Evolutionary conservation across 2,329 filamentous ascomycete genomes (phyloP).

Genomic region (Davidsoniella virescens): DNA sequence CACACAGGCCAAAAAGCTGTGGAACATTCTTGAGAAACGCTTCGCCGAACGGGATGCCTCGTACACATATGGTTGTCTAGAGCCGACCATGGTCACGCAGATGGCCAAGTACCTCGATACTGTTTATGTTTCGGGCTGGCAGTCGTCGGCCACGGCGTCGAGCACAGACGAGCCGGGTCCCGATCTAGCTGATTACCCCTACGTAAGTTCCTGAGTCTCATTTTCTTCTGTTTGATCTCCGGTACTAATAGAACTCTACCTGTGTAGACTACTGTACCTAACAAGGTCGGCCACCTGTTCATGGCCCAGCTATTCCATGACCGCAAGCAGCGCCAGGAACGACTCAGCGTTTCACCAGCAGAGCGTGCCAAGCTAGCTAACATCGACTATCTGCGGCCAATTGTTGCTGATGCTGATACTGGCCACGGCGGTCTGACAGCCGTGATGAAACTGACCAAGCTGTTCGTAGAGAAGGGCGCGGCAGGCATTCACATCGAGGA

Average conservation of each 20-base stretch:
- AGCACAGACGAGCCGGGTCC: conserved; percentile 90
- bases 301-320: conserved; percentile 99
- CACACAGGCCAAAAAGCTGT: conserved; percentile 80
- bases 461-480: conserved; percentile 91
- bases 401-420: conserved; percentile 93
- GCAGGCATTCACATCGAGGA: conserved; percentile 98
- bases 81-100: conserved; percentile 96
- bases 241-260: not conserved
- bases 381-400: conserved; percentile 85
- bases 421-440: conserved; percentile 96
- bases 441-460: conserved; percentile 97
- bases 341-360: conserved; percentile 56
- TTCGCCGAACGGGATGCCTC: conserved; percentile 65
- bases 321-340: conserved; percentile 94
- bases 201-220: conserved; percentile 35
- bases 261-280: conserved; percentile 77
- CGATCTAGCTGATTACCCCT: conserved; percentile 95
- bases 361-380: conserved; percentile 61
- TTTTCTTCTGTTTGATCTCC: not conserved
- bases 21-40: conserved; percentile 70
- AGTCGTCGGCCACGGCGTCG: conserved; percentile 91
- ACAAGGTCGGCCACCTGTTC: conserved; percentile 96
- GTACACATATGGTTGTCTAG: conserved; percentile 92
- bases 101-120: conserved; percentile 99
- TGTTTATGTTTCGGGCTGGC: conserved; percentile 97